These are phyloP conservation scores for Candida ficus DNA, from an alignment of 805 yeast genomes.

Conservation along the genomic window DNA sequence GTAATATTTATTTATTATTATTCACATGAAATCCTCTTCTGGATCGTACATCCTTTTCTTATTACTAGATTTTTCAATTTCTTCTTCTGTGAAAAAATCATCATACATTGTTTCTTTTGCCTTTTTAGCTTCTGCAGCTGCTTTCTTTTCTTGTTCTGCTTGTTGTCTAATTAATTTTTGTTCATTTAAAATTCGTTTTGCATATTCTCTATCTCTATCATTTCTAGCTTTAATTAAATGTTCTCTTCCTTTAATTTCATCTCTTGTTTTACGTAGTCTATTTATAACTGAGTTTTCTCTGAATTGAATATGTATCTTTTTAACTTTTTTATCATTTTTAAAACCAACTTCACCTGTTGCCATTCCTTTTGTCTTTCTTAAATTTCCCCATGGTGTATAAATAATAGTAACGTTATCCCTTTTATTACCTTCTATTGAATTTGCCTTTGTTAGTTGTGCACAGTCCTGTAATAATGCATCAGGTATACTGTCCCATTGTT, in stretches of 20 bases:
- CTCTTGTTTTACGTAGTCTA: constrained; percentile 57
- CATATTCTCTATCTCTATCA: constrained; percentile 34
- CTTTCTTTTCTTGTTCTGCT: constrained; percentile 31
- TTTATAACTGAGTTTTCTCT: constrained; percentile 58
- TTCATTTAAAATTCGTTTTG: constrained; percentile 16
- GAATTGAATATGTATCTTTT: constrained; percentile 45
- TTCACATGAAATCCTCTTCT: constrained; percentile 53
- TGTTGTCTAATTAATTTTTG: constrained; percentile 23
- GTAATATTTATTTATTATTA: too few relatives aligned
- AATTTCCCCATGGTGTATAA: constrained; percentile 69
- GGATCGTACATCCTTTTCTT: constrained; percentile 45
- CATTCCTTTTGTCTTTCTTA: constrained; percentile 65
- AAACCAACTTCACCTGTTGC: constrained; percentile 77
- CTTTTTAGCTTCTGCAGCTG: constrained; percentile 35
- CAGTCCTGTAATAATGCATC: constrained; percentile 46
- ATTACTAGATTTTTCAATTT: constrained; percentile 38
- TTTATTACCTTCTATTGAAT: constrained; percentile 73
- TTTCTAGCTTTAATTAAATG: constrained; percentile 30
- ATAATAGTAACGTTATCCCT: constrained; percentile 59
- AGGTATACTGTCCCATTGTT: constrained; percentile 45
- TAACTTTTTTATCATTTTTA: constrained; percentile 50
- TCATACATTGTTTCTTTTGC: constrained; percentile 39
- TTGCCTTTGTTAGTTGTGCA: constrained; percentile 71
- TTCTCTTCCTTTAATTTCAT: constrained; percentile 38
- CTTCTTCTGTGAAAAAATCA: constrained; percentile 44